These are phyloP conservation scores for Pestalotiopsis sp. DNA, from an alignment of 2,329 filamentous ascomycete genomes.

Conservation along the genomic window DNA sequence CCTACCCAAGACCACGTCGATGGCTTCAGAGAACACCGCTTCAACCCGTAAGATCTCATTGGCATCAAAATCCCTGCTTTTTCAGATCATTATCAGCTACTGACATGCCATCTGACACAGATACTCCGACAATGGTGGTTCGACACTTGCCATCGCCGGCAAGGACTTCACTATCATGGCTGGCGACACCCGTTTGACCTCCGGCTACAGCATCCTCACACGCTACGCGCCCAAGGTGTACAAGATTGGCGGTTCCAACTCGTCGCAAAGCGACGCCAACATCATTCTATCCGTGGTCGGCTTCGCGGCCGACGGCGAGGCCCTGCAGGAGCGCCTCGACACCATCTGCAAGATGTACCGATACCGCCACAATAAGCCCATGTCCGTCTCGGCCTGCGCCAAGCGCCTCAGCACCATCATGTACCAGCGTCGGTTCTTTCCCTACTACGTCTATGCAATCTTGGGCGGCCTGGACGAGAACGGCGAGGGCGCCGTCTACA, in stretches of 20 bases:
- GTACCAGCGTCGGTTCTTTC: slow-evolving; percentile 98
- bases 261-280: slow-evolving; percentile 80
- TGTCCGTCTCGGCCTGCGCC: slow-evolving; percentile 91
- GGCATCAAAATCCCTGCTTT: background rate
- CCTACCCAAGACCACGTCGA: slow-evolving; percentile 55
- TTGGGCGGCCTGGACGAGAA: slow-evolving; percentile 93
- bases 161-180: slow-evolving; percentile 95
- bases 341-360: slow-evolving; percentile 98
- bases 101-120: slow-evolving; percentile 43
- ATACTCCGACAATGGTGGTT: slow-evolving; percentile 98
- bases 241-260: slow-evolving; percentile 90
- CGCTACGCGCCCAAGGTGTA: slow-evolving; percentile 95
- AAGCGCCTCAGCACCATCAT: slow-evolving; percentile 94
- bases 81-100: background rate
- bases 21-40: slow-evolving; percentile 73
- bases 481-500: slow-evolving; percentile 91
- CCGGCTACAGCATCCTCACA: slow-evolving; percentile 99
- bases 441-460: slow-evolving; percentile 96
- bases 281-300: slow-evolving; percentile 94
- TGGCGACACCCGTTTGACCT: slow-evolving; percentile 93
- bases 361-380: slow-evolving; percentile 96
- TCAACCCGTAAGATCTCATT: slow-evolving; percentile 76
- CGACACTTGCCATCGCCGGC: slow-evolving; percentile 92
- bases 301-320: slow-evolving; percentile 92
- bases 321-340: slow-evolving; percentile 91